phyloP scores from a whole-genome alignment of 768 basidiomycete species.

The Lentinula guzmanii region DNA sequence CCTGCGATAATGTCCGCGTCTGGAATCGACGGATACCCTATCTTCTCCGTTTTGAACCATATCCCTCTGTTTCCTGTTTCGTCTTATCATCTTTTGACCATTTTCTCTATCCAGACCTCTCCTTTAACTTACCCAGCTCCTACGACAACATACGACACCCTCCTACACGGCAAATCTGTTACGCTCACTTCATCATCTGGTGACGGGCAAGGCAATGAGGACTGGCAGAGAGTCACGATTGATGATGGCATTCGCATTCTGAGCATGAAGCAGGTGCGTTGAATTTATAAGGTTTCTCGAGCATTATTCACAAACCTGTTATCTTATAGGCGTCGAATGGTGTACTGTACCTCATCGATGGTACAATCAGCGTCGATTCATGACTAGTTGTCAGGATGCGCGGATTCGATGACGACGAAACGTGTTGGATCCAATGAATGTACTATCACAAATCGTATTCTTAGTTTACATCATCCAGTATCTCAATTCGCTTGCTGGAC shows the following conservation, averaged over 20 bases:
- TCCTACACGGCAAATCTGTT: conserved; percentile 54
- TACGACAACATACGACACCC: conserved; percentile 45
- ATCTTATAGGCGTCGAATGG: conserved; percentile 33
- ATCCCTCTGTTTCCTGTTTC: background rate
- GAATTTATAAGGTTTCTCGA: conserved; percentile 7
- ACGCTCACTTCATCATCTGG: conserved; percentile 39
- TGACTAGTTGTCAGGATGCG: no score
- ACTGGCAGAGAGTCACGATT: conserved; percentile 57
- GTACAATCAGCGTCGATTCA: conserved; percentile 18
- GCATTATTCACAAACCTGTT: background rate
- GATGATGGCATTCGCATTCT: conserved; percentile 52
- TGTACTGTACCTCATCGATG: conserved; percentile 36
- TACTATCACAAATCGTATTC: no score
- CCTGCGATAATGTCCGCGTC: background rate
- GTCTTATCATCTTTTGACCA: background rate
- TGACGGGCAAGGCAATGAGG: conserved; percentile 28
- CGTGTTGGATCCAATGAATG: no score
- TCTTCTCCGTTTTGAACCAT: no score
- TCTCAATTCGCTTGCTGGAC: no score
- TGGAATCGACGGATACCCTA: background rate
- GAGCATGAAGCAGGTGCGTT: conserved; percentile 52
- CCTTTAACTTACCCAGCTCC: conserved; percentile 33
- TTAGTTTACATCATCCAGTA: no score
- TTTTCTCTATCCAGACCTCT: conserved; percentile 28
- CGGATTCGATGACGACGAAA: no score